phyloP scores from a whole-genome alignment of 148 eudicot species.

The Fallopia convolvulus region DNA sequence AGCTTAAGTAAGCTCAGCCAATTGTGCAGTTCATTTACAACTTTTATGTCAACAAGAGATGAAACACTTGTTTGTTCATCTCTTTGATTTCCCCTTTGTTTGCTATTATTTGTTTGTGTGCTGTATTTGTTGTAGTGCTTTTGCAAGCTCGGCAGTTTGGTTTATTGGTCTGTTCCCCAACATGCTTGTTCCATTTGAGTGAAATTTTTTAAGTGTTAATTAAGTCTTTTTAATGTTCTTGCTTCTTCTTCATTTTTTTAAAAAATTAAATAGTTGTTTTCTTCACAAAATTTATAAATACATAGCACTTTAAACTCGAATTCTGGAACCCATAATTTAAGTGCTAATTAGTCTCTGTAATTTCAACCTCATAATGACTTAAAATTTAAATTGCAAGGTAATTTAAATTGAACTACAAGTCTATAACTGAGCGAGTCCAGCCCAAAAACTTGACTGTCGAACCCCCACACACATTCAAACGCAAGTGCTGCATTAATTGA shows the following conservation, averaged over 20 bases:
- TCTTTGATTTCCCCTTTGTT: not conserved
- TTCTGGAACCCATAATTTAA: not conserved
- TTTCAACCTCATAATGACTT: no score
- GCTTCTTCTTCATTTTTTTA: not conserved
- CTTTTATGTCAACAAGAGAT: not conserved
- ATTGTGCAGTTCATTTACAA: constrained; percentile 7
- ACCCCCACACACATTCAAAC: no score
- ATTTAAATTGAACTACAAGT: no score
- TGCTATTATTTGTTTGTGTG: not conserved
- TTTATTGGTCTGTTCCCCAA: not conserved
- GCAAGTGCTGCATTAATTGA: no score
- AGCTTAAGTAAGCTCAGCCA: constrained; percentile 21
- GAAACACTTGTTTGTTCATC: constrained; percentile 2
- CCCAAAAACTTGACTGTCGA: no score
- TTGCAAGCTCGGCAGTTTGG: not conserved
- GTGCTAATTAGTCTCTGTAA: no score
- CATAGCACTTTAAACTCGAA: not conserved
- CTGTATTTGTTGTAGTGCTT: not conserved
- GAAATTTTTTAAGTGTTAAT: not conserved
- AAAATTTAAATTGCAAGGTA: no score
- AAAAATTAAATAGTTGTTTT: not conserved
- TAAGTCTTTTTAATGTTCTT: not conserved
- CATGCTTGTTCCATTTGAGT: constrained; percentile 2
- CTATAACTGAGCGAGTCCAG: no score
- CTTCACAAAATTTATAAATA: not conserved